These are phyloP conservation scores for Saxophila tyrrhenica DNA, from an alignment of 495 filamentous ascomycete species.

Conservation along the genomic window DNA sequence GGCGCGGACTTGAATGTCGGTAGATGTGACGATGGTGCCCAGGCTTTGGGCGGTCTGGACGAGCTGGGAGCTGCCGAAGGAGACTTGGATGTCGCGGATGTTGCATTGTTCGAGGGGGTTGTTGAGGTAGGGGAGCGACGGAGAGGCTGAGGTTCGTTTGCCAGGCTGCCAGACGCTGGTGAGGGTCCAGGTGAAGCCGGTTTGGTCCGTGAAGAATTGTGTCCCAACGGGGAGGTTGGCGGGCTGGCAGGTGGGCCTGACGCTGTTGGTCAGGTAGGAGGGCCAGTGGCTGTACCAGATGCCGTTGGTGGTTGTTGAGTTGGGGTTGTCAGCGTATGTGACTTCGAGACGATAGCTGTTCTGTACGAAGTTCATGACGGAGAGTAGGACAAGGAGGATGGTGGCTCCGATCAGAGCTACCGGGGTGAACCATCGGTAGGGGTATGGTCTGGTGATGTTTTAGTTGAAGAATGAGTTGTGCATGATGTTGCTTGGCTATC, in stretches of 20 bases:
- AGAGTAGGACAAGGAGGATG: conserved; percentile 21
- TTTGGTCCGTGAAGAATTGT: conserved; percentile 26
- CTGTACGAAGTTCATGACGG: conserved; percentile 21
- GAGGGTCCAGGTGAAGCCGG: conserved; percentile 24
- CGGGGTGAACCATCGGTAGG: conserved; percentile 26
- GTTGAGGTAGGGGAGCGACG: conserved; percentile 24
- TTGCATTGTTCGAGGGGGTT: conserved; percentile 21
- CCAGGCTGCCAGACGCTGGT: conserved; percentile 19
- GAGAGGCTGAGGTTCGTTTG: conserved; percentile 5
- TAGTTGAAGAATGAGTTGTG: conserved; percentile 24
- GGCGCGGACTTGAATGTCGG: conserved; percentile 1
- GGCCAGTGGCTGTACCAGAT: conserved; percentile 23
- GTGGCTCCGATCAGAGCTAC: conserved; percentile 20
- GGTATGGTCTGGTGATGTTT: conserved; percentile 22
- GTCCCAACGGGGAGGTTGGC: conserved; percentile 20
- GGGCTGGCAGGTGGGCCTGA: conserved; percentile 21
- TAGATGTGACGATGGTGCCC: too few species aligned
- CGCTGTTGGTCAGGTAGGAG: conserved; percentile 23
- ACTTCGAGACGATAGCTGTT: conserved; percentile 17
- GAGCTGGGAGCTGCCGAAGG: conserved; percentile 15
- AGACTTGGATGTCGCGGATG: conserved; percentile 20
- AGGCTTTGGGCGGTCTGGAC: too few species aligned
- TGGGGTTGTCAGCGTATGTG: conserved; percentile 20
- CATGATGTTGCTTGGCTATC: not conserved
- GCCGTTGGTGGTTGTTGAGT: conserved; percentile 15